Evolutionary conservation across 495 filamentous ascomycete species (phyloP).

Genomic region (Staphylotrichum longicolle): DNA sequence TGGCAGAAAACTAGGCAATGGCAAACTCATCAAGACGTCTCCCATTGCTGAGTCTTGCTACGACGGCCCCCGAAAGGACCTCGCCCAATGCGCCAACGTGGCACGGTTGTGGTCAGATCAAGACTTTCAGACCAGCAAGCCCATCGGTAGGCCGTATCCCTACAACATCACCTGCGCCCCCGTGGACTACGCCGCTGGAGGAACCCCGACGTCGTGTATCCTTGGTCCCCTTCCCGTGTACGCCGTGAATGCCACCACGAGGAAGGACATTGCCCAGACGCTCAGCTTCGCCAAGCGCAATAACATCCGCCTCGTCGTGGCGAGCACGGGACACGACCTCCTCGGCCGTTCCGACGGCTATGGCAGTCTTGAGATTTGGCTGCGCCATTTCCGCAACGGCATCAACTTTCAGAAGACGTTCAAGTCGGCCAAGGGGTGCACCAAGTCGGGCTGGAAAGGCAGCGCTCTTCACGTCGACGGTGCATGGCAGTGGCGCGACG

Average conservation of each 20-base stretch:
- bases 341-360: slow-evolving; percentile 22
- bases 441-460: slow-evolving; percentile 16
- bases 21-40: slow-evolving; percentile 16
- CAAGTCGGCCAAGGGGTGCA: slow-evolving; percentile 11
- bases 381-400: slow-evolving; percentile 18
- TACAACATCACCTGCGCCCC: slow-evolving; percentile 22
- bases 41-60: slow-evolving; percentile 22
- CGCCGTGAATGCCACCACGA: slow-evolving; percentile 48
- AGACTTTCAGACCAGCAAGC: slow-evolving; percentile 11
- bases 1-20: neutral
- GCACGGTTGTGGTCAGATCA: slow-evolving; percentile 9
- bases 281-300: slow-evolving; percentile 53
- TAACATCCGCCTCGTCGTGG: slow-evolving; percentile 33
- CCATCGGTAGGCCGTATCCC: slow-evolving; percentile 12
- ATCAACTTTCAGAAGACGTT: slow-evolving; percentile 19
- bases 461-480: slow-evolving; percentile 16
- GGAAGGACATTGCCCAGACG: slow-evolving; percentile 46
- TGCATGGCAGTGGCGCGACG: slow-evolving; percentile 15
- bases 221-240: slow-evolving; percentile 44
- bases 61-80: slow-evolving; percentile 17
- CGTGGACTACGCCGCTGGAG: slow-evolving; percentile 15
- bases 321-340: slow-evolving; percentile 22
- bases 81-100: slow-evolving; percentile 14
- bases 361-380: slow-evolving; percentile 21
- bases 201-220: slow-evolving; percentile 9